Percentiles rank a stretch among this genome's conserved stretches.
Conservation (phyloP, 192 early-diverging fungal genomes). For the Coemansia reversa region DNA sequence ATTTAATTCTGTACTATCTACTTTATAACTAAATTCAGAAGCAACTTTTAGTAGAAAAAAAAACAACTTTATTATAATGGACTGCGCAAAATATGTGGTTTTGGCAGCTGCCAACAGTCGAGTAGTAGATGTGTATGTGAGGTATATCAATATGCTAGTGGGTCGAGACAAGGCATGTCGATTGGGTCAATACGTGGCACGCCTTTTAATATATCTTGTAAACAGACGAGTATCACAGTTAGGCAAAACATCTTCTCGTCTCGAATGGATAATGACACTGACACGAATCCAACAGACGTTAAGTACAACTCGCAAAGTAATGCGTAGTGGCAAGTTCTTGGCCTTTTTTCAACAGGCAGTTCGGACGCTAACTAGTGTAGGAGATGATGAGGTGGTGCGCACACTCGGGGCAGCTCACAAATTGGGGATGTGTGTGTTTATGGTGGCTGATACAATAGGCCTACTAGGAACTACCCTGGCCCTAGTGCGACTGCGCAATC, state of each 20-base stretch:
- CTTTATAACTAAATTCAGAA: not conserved
- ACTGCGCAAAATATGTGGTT: not conserved
- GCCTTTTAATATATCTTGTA: slow-evolving; percentile 65
- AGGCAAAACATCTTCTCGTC: slow-evolving; percentile 15
- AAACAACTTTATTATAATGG: not conserved
- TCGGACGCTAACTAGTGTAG: slow-evolving; percentile 7
- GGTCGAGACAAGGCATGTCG: slow-evolving; percentile 81
- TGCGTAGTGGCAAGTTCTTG: slow-evolving; percentile 50
- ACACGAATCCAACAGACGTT: slow-evolving; percentile 24
- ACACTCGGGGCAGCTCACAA: slow-evolving; percentile 34
- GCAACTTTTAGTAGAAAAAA: not conserved
- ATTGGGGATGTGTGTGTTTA: slow-evolving; percentile 48
- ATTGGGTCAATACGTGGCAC: slow-evolving; percentile 83
- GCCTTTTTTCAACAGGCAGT: slow-evolving; percentile 32
- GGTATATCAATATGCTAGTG: slow-evolving; percentile 61
- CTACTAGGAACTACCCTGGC: slow-evolving; percentile 27
- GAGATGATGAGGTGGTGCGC: slow-evolving; percentile 38
- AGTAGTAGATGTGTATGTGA: slow-evolving; percentile 41
- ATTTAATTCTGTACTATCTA: not conserved
- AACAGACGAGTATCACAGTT: slow-evolving; percentile 13
- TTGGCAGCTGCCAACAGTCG: slow-evolving; percentile 24
- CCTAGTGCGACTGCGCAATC: slow-evolving; percentile 25
- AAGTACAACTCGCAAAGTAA: slow-evolving; percentile 39
- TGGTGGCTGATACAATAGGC: slow-evolving; percentile 42
- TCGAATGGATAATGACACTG: slow-evolving; percentile 33